These are phyloP conservation scores for Penicillium riverlandense DNA, from an alignment of 495 filamentous ascomycete species.

Conservation along the genomic window DNA sequence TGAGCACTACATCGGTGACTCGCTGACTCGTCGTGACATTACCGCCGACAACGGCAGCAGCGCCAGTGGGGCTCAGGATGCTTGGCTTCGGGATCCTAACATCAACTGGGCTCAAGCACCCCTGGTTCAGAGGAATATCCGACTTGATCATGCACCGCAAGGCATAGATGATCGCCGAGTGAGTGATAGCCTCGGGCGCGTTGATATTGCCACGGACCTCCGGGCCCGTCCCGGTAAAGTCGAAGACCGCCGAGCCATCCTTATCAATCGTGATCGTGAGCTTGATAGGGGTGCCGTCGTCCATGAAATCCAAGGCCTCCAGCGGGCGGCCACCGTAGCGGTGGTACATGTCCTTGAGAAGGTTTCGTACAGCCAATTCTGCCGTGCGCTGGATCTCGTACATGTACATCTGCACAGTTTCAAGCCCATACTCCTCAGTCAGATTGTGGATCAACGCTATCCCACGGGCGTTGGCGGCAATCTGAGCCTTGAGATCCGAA, in stretches of 20 bases:
- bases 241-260: constrained; percentile 80
- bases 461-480: constrained; percentile 89
- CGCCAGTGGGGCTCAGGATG: constrained; percentile 70
- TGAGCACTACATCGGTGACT: constrained; percentile 79
- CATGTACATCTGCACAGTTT: constrained; percentile 91
- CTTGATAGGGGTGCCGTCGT: constrained; percentile 79
- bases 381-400: constrained; percentile 81
- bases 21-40: constrained; percentile 78
- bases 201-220: constrained; percentile 84
- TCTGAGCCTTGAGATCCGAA: constrained; percentile 87
- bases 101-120: constrained; percentile 74
- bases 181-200: constrained; percentile 79
- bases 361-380: constrained; percentile 59
- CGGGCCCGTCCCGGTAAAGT: constrained; percentile 74
- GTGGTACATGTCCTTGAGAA: too few species aligned
- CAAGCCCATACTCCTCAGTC: constrained; percentile 78
- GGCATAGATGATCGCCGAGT: constrained; percentile 87
- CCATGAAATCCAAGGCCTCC: constrained; percentile 79
- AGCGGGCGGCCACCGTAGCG: constrained; percentile 61
- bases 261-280: constrained; percentile 74
- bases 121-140: constrained; percentile 90
- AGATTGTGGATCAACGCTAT: constrained; percentile 75
- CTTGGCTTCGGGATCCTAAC: constrained; percentile 70
- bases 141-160: constrained; percentile 75
- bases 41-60: constrained; percentile 77